Percentiles rank a stretch among this genome's conserved stretches.
Evolutionary conservation across 768 basidiomycete genomes (phyloP).

Genomic region (Cubamyces sp.): DNA sequence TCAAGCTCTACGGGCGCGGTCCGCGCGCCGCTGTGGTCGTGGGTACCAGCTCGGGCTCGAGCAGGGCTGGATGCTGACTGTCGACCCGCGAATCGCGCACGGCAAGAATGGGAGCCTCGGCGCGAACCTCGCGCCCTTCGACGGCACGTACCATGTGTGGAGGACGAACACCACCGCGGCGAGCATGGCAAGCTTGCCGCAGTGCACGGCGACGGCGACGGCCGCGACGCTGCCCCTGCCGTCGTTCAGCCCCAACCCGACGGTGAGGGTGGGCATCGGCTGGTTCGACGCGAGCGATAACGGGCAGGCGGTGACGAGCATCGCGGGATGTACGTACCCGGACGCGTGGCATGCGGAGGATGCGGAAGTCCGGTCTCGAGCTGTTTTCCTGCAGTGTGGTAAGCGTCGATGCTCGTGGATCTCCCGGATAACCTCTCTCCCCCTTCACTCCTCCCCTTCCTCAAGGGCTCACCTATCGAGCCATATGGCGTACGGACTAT

Average conservation of each 20-base stretch:
- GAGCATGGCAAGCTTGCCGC: slow-evolving; percentile 53
- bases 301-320: slow-evolving; percentile 53
- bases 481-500: too few species aligned
- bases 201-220: slow-evolving; percentile 61
- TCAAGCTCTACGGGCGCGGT: slow-evolving; percentile 49
- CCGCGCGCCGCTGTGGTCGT: slow-evolving; percentile 65
- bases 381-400: slow-evolving; percentile 35
- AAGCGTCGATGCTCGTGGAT: too few species aligned
- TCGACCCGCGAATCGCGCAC: slow-evolving; percentile 65
- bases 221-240: slow-evolving; percentile 56
- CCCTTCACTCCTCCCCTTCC: too few species aligned
- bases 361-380: slow-evolving; percentile 25
- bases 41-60: slow-evolving; percentile 66
- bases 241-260: slow-evolving; percentile 47
- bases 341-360: slow-evolving; percentile 57
- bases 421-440: too few species aligned
- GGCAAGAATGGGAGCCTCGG: slow-evolving; percentile 47
- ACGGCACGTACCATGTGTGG: slow-evolving; percentile 53
- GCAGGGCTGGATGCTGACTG: slow-evolving; percentile 75
- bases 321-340: slow-evolving; percentile 65
- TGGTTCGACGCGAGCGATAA: slow-evolving; percentile 58
- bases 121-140: slow-evolving; percentile 41
- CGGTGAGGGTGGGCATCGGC: slow-evolving; percentile 51
- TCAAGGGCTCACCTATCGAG: too few species aligned
- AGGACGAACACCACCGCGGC: slow-evolving; percentile 50